Base-by-base conservation (phyloP, 169 alveolate species). In the Eimeria praecox region DNA sequence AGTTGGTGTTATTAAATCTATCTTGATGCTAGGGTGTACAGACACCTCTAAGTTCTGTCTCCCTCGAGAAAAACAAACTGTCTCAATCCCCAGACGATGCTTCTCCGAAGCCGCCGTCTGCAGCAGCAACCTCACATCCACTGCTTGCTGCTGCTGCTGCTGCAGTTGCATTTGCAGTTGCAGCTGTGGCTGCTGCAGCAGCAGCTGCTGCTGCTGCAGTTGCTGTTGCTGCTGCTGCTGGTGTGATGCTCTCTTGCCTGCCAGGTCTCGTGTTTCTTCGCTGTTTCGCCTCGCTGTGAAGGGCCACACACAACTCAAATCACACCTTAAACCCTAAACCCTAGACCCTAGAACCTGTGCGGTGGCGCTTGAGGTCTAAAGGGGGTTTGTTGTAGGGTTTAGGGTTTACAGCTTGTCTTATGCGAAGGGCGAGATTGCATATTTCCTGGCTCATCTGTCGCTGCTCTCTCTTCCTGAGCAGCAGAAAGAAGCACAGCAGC, bases 261-360 rank as follows among this genome's bases (percentile, higher is more conserved):
- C 87, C 87, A 77, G 33, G 87, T 24, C 10, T 40, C 33, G 16
- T 44, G 87, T 20, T 46, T 77, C 62, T 35, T 77, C 20, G 62
- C 54, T 46, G 49, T 46, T 38, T 77, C 87, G 5, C 59, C 87
- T 12, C 87, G 56, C 87, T 77, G 87, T n/a, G 40, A 40, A 73
- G 75, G 42, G 46, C 8, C 80, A 69, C 46, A 0, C 40, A 69
- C 14, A 69, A 9, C 80, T 35, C 44, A 69, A 69, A 69, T 35
- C 44, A 69, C 24, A 69, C 80, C 80, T 44, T 69, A 69, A 69
- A 69, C 80, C 80, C 80, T 69, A 69, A 69, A 69, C 75, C 75
- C 75, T 64, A 64, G 22, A 64, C 80, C 80, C 80, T 69, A 69
- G 44, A 69, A 14, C 80, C 80, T 69, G 10, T 33, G 42, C 10